phyloP scores from a whole-genome alignment of 306 rosid species.

The Delonix regia region DNA sequence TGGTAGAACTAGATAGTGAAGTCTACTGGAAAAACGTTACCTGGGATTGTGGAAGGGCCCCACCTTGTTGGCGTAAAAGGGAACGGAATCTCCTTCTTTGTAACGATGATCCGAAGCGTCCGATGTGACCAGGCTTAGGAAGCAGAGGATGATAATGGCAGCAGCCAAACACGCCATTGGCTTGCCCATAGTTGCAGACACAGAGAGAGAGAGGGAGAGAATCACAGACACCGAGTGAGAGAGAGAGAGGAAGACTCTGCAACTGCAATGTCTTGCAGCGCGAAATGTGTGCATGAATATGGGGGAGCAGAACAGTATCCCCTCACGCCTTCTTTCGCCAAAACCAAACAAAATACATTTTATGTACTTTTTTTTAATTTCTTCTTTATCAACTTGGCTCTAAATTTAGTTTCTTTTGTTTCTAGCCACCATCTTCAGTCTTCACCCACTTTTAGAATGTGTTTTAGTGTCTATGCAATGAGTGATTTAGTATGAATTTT shows the following conservation, averaged over 20 bases:
- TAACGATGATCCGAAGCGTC: background rate
- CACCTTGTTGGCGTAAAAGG: background rate
- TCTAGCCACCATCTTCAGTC: no score
- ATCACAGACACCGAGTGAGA: no score
- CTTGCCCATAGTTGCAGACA: background rate
- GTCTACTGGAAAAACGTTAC: background rate
- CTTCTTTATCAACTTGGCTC: no score
- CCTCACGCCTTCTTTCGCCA: background rate
- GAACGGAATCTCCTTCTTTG: background rate
- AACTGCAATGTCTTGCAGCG: no score
- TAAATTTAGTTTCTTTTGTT: no score
- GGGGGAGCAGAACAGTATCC: background rate
- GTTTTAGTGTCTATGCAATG: no score
- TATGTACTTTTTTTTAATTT: no score
- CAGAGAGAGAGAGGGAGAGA: background rate
- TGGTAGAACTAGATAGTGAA: background rate
- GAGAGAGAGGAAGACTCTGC: background rate
- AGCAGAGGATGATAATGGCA: background rate
- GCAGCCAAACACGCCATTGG: background rate
- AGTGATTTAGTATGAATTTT: no score
- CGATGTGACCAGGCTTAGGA: background rate
- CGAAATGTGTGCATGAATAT: background rate
- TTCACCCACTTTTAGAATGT: no score
- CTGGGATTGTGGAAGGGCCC: background rate
- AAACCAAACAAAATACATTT: background rate